Conservation (phyloP, 2,329 filamentous ascomycete species). For the Westerdykella aurantiaca region DNA sequence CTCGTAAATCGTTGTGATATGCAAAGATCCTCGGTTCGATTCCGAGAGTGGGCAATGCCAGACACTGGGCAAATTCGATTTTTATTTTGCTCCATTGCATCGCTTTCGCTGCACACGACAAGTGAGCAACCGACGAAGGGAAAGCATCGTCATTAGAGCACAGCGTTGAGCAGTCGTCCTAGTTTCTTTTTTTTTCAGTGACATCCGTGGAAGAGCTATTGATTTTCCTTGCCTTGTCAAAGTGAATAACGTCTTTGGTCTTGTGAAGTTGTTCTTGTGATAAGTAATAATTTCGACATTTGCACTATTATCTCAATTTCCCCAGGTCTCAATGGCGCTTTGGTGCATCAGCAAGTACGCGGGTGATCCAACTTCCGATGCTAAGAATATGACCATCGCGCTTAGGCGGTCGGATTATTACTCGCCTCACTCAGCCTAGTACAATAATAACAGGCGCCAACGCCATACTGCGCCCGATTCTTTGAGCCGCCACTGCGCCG, state of each 20-base stretch:
- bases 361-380: too few species aligned
- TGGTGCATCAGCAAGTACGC: too few species aligned
- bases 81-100: not conserved
- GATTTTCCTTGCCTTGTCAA: not conserved
- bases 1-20: not conserved
- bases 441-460: not conserved
- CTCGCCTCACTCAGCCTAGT: too few species aligned
- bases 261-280: too few species aligned
- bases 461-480: not conserved
- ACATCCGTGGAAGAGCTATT: not conserved
- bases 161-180: not conserved
- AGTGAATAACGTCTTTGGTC: too few species aligned
- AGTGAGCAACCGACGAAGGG: not conserved
- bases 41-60: not conserved
- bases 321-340: too few species aligned
- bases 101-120: not conserved
- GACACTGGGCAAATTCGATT: too few species aligned
- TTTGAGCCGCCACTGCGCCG: not conserved
- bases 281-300: too few species aligned
- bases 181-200: not conserved
- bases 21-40: constrained; percentile 1
- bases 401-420: too few species aligned
- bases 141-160: not conserved
- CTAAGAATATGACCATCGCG: too few species aligned
- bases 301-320: too few species aligned